Base-by-base conservation (phyloP, 768 basidiomycete genomes). In the Xerocomellus dryophilus region DNA sequence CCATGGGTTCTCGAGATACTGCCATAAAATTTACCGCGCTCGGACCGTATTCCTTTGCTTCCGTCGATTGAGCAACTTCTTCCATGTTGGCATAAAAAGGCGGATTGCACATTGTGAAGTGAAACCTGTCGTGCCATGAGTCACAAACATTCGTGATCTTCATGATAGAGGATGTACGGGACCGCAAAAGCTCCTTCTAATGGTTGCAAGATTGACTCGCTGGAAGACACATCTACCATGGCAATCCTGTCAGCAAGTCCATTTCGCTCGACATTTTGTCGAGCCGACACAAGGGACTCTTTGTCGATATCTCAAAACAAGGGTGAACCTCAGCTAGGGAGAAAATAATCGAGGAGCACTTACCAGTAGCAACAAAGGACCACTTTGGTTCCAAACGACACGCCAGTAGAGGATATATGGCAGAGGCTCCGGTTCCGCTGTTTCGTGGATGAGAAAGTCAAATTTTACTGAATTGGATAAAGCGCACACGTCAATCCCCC, bases 21-120 rank as follows among this genome's bases (percentile, higher is more conserved):
- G 6, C 5, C 36, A 44, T 23, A 34, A 21, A 7, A 72, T 82
- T 42, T 63, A 93, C 93, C 2, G 90, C 88, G 60, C 76, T 84
- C 0, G 96, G 88, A 7, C 72, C 74, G 14, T 75, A 67, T 43
- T 81, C 81, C 62, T 98, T 98, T 7, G 73, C 71, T 18, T 78
- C 78, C 0, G 83, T 81, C 2, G 83, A 84, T 3, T 69, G 64
- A 0, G 63, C 58, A 8, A 93, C 78, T 53, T 98, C 96, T 29
- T 84, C 81, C 1, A 68, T 64, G 52, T 84, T 89, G n/a, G 75
- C 66, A 65, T 97, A 98, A 71, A 99, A 99, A 0, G 96, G 96
- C 0, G 96, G 96, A 68, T 98, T 99, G 72, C 95, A 98, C 84
- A 98, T 92, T 0, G 85, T 83, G 59, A 96, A 93, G 53, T 88